Evolutionary conservation across 2,329 filamentous ascomycete species (phyloP).

Genomic region (Exophiala viscosa): DNA sequence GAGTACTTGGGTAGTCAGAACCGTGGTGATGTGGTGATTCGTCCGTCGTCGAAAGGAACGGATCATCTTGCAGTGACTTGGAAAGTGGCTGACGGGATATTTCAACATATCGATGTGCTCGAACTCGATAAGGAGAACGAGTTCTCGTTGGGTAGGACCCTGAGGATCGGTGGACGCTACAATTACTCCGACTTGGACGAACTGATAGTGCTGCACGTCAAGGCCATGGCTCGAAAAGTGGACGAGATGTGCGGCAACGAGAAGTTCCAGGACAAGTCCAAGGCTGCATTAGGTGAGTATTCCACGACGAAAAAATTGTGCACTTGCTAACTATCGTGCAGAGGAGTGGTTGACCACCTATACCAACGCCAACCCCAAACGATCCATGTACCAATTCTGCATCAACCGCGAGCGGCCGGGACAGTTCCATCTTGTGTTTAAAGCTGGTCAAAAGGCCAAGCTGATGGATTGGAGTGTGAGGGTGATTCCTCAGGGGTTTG

Average conservation of each 20-base stretch:
- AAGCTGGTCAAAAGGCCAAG: slow-evolving; percentile 71
- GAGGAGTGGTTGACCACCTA: slow-evolving; percentile 96
- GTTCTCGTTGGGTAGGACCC: slow-evolving; percentile 81
- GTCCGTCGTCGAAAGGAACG: slow-evolving; percentile 89
- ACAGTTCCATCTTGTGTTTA: slow-evolving; percentile 96
- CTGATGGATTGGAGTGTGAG: slow-evolving; percentile 81
- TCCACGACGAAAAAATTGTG: slow-evolving; percentile 1
- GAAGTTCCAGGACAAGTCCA: slow-evolving; percentile 81
- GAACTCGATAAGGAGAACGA: slow-evolving; percentile 97
- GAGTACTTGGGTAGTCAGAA: slow-evolving; percentile 85
- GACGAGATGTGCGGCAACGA: slow-evolving; percentile 93
- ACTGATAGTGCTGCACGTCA: slow-evolving; percentile 93
- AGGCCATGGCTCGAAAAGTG: slow-evolving; percentile 96
- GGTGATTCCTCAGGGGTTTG: slow-evolving; percentile 87
- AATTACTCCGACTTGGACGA: slow-evolving; percentile 96
- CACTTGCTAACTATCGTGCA: slow-evolving; percentile 37
- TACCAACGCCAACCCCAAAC: slow-evolving; percentile 90
- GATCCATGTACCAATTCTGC: slow-evolving; percentile 93
- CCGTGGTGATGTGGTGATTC: slow-evolving; percentile 86
- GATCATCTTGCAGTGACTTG: slow-evolving; percentile 95
- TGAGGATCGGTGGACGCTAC: slow-evolving; percentile 83
- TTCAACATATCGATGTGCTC: slow-evolving; percentile 94
- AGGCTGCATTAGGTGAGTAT: slow-evolving; percentile 77
- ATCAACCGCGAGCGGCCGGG: slow-evolving; percentile 87
- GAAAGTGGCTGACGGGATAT: slow-evolving; percentile 96